Evolutionary conservation across 495 filamentous ascomycete genomes (phyloP), one percentile per base, ranked within the genome.

Genomic region (Penicillium waksmanii): DNA sequence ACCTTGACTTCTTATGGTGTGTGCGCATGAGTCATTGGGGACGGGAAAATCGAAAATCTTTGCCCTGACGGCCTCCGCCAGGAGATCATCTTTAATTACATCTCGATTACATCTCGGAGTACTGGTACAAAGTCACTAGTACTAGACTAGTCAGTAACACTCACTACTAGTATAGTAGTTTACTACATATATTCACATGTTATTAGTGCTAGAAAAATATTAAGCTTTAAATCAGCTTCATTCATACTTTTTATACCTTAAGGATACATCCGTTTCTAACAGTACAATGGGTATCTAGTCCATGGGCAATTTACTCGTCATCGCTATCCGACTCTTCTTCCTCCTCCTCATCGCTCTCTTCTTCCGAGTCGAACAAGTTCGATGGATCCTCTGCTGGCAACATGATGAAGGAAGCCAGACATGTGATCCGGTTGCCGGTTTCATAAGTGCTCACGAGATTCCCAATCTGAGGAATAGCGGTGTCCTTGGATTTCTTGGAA

Each of bases 371-470:
- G 33, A 72, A 56, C 18, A 72, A 63, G 7, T 65, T 67, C 8
- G 69, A 71, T 34, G 69, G 62, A 57, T 77, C 72, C 49, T 78
- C 75, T 1, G 77, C 63, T 46, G 73, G 66, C 57, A 78, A 52
- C 93, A 98, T 96, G 57, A 90, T 77, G 71, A 97, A 98, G 44
- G 89, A 87, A 57, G 80, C 85, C 62, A 98, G 56, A 71, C 95
- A 98, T 11, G 93, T 98, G 58, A 98, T 93, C 49, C 95, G 82
- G 69, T 93, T 89, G 34, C 87, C 86, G 8, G 93, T 97, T 69
- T 91, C 88, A 62, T 93, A 93, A 53, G 85, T 87, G 12, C 85
- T 92, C 46, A 97, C 66, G 38, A 96, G 73, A 58, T 76, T 82
- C 34, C 93, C 94, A 21, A 92, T 75, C 62, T 90, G 87, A 59